phyloP scores from a whole-genome alignment of 805 yeast species.

The Clavispora vitiphila region DNA sequence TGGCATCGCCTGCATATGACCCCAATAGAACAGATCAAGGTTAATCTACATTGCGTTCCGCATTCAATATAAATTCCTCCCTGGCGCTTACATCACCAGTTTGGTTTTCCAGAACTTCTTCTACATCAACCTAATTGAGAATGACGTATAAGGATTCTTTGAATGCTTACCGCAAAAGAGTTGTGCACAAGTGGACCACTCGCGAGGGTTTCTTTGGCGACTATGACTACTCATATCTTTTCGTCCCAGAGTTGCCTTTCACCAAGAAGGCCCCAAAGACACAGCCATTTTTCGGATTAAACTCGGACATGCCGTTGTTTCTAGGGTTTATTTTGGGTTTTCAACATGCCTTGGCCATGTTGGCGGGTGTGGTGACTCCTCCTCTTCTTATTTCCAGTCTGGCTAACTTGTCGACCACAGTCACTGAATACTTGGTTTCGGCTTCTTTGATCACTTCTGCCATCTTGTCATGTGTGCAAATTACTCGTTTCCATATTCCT shows the following conservation, averaged over 20 bases:
- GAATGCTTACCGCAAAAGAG: slow-evolving; percentile 13
- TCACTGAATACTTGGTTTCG: slow-evolving; percentile 35
- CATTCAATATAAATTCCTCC: neutral
- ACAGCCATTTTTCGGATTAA: slow-evolving; percentile 79
- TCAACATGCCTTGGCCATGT: slow-evolving; percentile 85
- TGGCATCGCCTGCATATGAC: neutral
- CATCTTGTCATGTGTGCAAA: slow-evolving; percentile 65
- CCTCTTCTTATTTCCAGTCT: slow-evolving; percentile 65
- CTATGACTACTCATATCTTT: slow-evolving; percentile 74
- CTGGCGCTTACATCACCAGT: neutral
- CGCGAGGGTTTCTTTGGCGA: slow-evolving; percentile 82
- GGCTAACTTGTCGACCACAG: slow-evolving; percentile 50
- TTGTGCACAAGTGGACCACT: slow-evolving; percentile 54
- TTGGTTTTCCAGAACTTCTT: slow-evolving; percentile 1
- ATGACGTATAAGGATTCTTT: neutral
- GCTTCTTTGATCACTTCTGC: slow-evolving; percentile 37
- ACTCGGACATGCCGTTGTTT: slow-evolving; percentile 76
- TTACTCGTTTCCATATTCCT: slow-evolving; percentile 73
- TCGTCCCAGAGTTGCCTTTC: slow-evolving; percentile 79
- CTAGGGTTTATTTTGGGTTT: slow-evolving; percentile 76
- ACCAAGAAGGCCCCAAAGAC: slow-evolving; percentile 38
- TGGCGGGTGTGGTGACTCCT: slow-evolving; percentile 87
- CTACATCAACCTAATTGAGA: no score
- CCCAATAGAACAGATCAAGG: neutral
- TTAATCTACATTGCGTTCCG: neutral